These are phyloP conservation scores for Turnera subulata DNA, from an alignment of 345 rosid species.

Conservation along the genomic window DNA sequence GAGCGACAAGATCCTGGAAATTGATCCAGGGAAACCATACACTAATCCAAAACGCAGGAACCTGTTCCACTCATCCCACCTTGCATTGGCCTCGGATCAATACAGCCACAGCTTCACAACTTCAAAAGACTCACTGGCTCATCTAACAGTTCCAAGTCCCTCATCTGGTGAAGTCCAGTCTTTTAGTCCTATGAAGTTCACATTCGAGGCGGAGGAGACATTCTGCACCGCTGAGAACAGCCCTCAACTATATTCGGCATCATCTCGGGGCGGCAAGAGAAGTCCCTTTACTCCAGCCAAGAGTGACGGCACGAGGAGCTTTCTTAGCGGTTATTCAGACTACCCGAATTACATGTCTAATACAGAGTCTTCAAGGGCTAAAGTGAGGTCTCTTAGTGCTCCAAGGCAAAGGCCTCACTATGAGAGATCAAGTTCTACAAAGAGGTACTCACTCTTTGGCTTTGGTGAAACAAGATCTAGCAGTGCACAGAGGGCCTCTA, in stretches of 20 bases:
- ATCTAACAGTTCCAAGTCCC: constrained; percentile 42
- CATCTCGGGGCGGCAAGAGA: constrained; percentile 50
- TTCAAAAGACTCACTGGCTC: constrained; percentile 51
- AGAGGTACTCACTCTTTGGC: constrained; percentile 49
- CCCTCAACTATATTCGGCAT: constrained; percentile 64
- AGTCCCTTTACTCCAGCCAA: constrained; percentile 61
- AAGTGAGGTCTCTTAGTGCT: constrained; percentile 70
- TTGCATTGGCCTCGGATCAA: constrained; percentile 32
- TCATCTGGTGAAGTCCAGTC: constrained; percentile 60
- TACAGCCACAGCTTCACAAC: constrained; percentile 35
- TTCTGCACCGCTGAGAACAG: constrained; percentile 69
- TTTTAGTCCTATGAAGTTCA: constrained; percentile 32
- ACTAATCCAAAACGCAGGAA: constrained; percentile 44
- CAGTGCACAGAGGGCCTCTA: constrained; percentile 40
- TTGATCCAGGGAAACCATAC: constrained; percentile 52
- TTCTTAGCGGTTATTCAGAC: constrained; percentile 49
- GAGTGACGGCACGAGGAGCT: constrained; percentile 76
- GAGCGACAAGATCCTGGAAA: constrained; percentile 66
- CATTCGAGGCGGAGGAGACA: constrained; percentile 41
- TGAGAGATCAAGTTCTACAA: constrained; percentile 63
- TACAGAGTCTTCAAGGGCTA: constrained; percentile 86
- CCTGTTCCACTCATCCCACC: constrained; percentile 41
- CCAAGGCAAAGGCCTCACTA: constrained; percentile 73
- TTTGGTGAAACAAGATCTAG: constrained; percentile 42
- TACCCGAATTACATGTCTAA: constrained; percentile 87